Evolutionary conservation across 2,329 filamentous ascomycete genomes (phyloP), one percentile per base, ranked within the genome.

Genomic region (Diaporthe citriasiana): DNA sequence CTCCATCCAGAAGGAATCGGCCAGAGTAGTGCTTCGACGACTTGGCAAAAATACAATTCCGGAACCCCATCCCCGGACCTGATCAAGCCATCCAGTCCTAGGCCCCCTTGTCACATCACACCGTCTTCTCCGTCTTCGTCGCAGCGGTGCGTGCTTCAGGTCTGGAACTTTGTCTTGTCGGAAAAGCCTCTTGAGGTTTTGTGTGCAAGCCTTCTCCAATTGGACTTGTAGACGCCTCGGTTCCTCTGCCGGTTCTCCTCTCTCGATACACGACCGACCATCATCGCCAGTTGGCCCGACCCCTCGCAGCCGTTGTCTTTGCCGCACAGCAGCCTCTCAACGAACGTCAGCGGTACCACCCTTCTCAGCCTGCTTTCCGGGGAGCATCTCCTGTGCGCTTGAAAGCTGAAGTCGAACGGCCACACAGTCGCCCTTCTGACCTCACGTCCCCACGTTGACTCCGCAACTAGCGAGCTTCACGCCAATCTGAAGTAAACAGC

Each of bases 41-140:
- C 57, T 47, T 66, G 70, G 38, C 53, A 63, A 8, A 51, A 45
- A 60, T 60, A 70, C 65, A 53, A 71, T 53, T 53, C 66, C 66
- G 72, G 73, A 66, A 53, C 42, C 65, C 68, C 56, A 59, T 74
- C 30, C 69, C 53, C 73, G 59, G 69, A 51, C 47, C 40, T 70
- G 45, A 51, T 66, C 63, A 66, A 66, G 63, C 63, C 33, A 66
- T 17, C 63, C 45, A 66, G 45, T 38, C 63, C 45, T 12, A 50
- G 51, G 30, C 42, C 69, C 56, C 33, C 57, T 47, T 57, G 63
- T 68, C 59, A 60, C 73, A 74, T 68, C 69, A 72, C 73, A 63
- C 53, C 51, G 50, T 53, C 59, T 57, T 69, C 59, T 56, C n/a
- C 51, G 53, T 42, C 50, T 56, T 38, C 51, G 42, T 59, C 27